Evolutionary conservation across 805 yeast genomes (phyloP), one percentile per base, ranked within the genome.

Genomic region (Candida verbasci): DNA sequence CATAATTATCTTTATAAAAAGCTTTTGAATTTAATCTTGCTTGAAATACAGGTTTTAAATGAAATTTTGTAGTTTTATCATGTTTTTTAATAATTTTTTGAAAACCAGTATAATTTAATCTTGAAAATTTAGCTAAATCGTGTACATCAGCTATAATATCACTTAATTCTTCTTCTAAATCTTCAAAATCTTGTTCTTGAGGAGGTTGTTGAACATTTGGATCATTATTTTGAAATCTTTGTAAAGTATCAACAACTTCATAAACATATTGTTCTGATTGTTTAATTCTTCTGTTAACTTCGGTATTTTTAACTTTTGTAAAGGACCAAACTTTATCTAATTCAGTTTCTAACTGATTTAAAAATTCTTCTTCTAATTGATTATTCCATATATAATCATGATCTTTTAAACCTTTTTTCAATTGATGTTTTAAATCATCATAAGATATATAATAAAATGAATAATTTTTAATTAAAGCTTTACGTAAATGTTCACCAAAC

Each of bases 131-230:
- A 46, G 96, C 96, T 52, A 93, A 74, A 60, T 93, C 98, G 55
- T 93, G 97, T 30, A 93, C 96, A 63, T 89, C 97, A 16, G 97
- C 96, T 60, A 93, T 89, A 49, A 93, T 81, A 50, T 89, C 96
- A 22, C 63, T 54, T 37, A 68, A 56, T 37, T 62, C 69, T 36
- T 62, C 63, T 51, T 68, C 72, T 48, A 61, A 59, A 34, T 66
- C 71, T 41, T 65, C 68, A 38, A 62, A 57, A 42, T 65, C 70
- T 48, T 60, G 68, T 41, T 66, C 72, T 39, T 52, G 61, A 4
- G 70, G 72, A 24, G 57, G 55, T 29, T 52, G 47, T 9, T 48
- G 42, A 8, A 42, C 47, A 33, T 41, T 44, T 7, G 61, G 59
- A 42, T 60, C 55, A 8, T 43, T 29, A 18, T 35, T 31, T 17